Conservation (phyloP, 805 yeast species). For the Ogataea minuta region DNA sequence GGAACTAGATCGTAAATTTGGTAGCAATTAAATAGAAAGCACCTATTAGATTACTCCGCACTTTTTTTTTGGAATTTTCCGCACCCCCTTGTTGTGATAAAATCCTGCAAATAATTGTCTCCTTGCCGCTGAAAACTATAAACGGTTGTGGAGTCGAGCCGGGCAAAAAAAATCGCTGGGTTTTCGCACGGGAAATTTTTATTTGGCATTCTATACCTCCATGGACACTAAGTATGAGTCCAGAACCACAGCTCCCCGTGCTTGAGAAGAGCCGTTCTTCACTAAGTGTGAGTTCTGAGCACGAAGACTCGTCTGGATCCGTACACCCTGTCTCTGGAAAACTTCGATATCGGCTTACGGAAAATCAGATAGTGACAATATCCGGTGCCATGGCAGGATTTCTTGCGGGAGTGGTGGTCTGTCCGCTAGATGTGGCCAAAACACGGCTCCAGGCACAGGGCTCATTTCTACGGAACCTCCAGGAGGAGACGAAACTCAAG, state of each 20-base stretch:
- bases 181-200: slow-evolving; percentile 9
- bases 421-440: slow-evolving; percentile 95
- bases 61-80: too few species aligned
- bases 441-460: slow-evolving; percentile 95
- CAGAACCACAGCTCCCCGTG: slow-evolving; percentile 8
- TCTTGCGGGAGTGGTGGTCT: slow-evolving; percentile 81
- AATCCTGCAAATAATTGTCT: not conserved
- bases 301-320: not conserved
- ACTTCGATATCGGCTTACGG: slow-evolving; percentile 21
- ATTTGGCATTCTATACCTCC: not conserved
- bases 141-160: not conserved
- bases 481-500: slow-evolving; percentile 10
- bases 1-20: slow-evolving; percentile 69
- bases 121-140: not conserved
- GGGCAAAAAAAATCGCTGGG: slow-evolving; percentile 5
- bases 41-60: not conserved
- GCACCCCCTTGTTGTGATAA: too few species aligned
- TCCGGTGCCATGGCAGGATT: slow-evolving; percentile 96
- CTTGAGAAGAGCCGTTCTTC: slow-evolving; percentile 2
- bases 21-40: slow-evolving; percentile 22
- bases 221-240: slow-evolving; percentile 4
- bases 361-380: slow-evolving; percentile 59
- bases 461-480: slow-evolving; percentile 32
- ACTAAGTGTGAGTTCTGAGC: not conserved
- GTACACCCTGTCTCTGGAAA: slow-evolving; percentile 4